Percentiles rank a stretch among this genome's conserved stretches.
Conservation (phyloP, 2,329 filamentous ascomycete species). For the Chaetomiaceae sp. region DNA sequence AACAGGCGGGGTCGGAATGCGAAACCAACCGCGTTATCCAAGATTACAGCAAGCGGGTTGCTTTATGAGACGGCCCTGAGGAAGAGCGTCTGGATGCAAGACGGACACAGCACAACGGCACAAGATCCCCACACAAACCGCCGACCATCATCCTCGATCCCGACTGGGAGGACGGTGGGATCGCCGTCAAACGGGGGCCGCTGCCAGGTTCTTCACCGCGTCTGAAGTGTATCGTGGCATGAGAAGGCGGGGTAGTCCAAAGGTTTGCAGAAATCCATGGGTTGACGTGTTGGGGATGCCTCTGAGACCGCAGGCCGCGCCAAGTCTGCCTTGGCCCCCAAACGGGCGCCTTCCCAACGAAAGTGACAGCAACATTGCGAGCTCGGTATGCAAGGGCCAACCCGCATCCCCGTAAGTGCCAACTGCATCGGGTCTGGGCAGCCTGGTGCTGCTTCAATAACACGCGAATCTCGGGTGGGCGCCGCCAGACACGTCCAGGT, state of each 20-base stretch:
- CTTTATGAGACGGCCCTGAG: neutral
- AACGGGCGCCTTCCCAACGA: neutral
- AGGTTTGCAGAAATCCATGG: neutral
- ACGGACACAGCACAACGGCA: neutral
- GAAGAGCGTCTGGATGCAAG: conserved; percentile 4
- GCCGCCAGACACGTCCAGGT: neutral
- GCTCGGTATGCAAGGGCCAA: neutral
- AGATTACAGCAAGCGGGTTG: neutral
- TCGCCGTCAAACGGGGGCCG: neutral
- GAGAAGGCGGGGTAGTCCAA: neutral
- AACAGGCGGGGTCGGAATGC: neutral
- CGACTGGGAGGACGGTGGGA: neutral
- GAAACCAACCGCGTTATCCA: neutral
- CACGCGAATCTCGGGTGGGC: neutral
- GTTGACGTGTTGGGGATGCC: neutral
- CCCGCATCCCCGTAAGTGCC: neutral
- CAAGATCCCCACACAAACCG: neutral
- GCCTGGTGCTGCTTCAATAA: neutral
- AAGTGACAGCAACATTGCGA: neutral
- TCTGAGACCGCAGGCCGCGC: neutral
- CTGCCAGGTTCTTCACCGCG: neutral
- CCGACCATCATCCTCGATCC: neutral
- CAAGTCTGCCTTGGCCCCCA: neutral
- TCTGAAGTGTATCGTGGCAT: neutral
- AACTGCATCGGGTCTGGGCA: conserved; percentile 1